Conservation (phyloP, 257 asterid genomes). For the Solanum paucissectum region DNA sequence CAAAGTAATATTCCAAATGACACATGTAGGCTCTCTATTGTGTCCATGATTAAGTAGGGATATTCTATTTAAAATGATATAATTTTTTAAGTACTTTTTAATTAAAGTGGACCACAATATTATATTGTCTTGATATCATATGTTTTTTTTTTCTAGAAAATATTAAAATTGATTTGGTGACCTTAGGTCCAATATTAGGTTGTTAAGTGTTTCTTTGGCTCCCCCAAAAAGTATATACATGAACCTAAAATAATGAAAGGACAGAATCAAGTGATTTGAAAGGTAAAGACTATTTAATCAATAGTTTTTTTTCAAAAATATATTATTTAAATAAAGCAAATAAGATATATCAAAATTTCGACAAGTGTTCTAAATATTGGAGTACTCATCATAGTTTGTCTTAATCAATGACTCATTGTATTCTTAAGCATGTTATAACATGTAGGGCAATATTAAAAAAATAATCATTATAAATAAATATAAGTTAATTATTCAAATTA, state of each 20-base stretch:
- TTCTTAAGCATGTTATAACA: neutral
- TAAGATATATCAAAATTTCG: neutral
- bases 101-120: neutral
- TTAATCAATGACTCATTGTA: neutral
- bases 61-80: neutral
- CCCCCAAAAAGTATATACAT: neutral
- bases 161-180: neutral
- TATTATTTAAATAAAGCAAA: neutral
- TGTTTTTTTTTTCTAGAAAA: neutral
- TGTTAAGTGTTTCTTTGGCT: neutral
- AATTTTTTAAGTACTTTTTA: neutral
- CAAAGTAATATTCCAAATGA: neutral
- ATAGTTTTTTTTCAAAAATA: neutral
- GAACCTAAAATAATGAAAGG: neutral
- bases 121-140: neutral
- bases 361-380: neutral
- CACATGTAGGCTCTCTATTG: neutral
- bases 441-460: neutral
- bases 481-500: too few relatives aligned
- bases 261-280: neutral
- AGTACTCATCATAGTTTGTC: neutral
- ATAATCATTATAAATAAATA: too few relatives aligned
- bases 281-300: neutral
- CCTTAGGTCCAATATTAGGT: neutral
- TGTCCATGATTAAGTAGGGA: neutral